Conservation (phyloP, 306 rosid genomes). For the Trifolium fragiferum region DNA sequence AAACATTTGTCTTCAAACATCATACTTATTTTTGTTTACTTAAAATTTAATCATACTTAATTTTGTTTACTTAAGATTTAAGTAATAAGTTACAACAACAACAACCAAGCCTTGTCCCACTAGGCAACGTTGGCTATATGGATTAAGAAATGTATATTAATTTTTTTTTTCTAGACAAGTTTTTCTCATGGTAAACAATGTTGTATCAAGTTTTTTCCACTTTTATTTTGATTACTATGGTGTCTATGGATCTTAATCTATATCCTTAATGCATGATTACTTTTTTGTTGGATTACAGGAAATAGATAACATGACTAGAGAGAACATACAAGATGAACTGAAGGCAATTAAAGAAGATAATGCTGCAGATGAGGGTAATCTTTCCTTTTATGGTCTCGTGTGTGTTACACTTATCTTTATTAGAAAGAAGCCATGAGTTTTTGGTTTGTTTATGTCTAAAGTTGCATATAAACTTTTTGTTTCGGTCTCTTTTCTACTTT, state of each 20-base stretch:
- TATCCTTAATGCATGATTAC: not conserved
- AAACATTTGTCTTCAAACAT: too few species aligned
- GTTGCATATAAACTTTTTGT: conserved; percentile 3
- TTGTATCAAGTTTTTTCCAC: too few species aligned
- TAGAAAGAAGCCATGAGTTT: not conserved
- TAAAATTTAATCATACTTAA: too few species aligned
- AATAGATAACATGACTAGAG: conserved; percentile 64
- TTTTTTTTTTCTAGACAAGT: too few species aligned
- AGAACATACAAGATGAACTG: conserved; percentile 78
- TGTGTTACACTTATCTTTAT: not conserved
- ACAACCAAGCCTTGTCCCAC: too few species aligned
- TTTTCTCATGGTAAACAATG: too few species aligned
- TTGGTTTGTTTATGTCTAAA: conserved; percentile 10
- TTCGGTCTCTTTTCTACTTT: not conserved
- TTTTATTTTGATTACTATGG: not conserved
- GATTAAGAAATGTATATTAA: too few species aligned
- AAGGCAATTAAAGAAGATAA: conserved; percentile 60
- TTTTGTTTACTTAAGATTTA: too few species aligned
- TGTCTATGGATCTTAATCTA: conserved; percentile 6
- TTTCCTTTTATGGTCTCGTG: conserved; percentile 5
- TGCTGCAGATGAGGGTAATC: conserved; percentile 77
- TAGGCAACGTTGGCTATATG: too few species aligned
- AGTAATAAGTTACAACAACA: too few species aligned
- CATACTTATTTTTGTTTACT: too few species aligned
- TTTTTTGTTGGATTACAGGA: conserved; percentile 61